Conservation (phyloP, 768 basidiomycete genomes). For the Termitomyces sp. region DNA sequence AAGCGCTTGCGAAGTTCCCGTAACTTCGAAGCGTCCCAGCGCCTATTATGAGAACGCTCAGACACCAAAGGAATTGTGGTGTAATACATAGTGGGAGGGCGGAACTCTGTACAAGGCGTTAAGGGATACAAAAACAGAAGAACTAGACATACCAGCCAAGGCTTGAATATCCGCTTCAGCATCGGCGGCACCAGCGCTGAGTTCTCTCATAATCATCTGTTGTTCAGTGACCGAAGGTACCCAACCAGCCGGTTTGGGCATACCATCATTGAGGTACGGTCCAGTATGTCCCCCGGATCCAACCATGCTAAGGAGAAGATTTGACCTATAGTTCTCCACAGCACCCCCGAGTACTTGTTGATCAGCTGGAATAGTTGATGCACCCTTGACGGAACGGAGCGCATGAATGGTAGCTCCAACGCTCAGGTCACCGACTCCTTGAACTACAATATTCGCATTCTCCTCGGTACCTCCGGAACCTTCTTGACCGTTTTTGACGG, state of each 20-base stretch:
- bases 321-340: constrained; percentile 93
- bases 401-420: constrained; percentile 88
- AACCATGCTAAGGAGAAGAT: constrained; percentile 86
- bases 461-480: constrained; percentile 56
- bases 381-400: constrained; percentile 85
- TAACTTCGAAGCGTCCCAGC: constrained; percentile 91
- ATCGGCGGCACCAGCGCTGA: constrained; percentile 70
- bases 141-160: constrained; percentile 66
- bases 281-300: constrained; percentile 63
- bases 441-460: constrained; percentile 57
- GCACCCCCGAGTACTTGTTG: constrained; percentile 89
- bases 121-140: not conserved
- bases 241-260: constrained; percentile 62
- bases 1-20: constrained; percentile 92
- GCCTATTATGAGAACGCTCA: constrained; percentile 77
- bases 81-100: constrained; percentile 93
- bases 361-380: constrained; percentile 84
- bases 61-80: constrained; percentile 89
- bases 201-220: constrained; percentile 95
- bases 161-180: constrained; percentile 82
- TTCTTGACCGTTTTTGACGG: constrained; percentile 80
- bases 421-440: constrained; percentile 80
- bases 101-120: constrained; percentile 61
- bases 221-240: constrained; percentile 80
- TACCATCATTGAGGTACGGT: constrained; percentile 48